phyloP scores from a whole-genome alignment of 176 grass and related monocot genomes.

The Carex cristatella region DNA sequence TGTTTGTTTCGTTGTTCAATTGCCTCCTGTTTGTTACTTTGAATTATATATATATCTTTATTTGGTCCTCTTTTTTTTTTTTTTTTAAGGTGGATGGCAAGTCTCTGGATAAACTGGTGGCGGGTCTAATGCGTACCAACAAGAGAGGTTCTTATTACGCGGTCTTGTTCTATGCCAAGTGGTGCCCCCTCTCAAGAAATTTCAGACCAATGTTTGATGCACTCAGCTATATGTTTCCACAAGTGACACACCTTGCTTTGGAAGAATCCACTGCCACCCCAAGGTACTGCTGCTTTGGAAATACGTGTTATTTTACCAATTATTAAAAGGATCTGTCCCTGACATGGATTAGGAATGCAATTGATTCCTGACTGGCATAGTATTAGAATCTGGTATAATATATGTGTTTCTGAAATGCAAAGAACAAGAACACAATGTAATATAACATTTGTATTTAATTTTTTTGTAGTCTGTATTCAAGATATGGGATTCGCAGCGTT shows the following conservation, averaged over 20 bases:
- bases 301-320: conserved; percentile 7
- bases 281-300: conserved; percentile 28
- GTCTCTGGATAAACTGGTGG: conserved; percentile 4
- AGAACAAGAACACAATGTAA: conserved; percentile 16
- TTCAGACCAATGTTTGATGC: conserved; percentile 51
- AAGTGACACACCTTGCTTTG: conserved; percentile 65
- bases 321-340: background rate
- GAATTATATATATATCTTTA: background rate
- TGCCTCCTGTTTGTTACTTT: background rate
- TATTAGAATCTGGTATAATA: background rate
- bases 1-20: background rate
- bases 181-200: conserved; percentile 73
- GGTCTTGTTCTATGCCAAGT: conserved; percentile 75
- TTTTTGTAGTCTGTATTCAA: conserved; percentile 53
- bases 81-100: conserved; percentile 14
- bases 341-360: background rate
- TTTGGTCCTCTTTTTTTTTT: conserved; percentile 12
- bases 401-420: background rate
- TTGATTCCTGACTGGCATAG: background rate
- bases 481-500: conserved; percentile 59
- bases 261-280: conserved; percentile 66
- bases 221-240: conserved; percentile 83
- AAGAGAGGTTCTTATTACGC: conserved; percentile 2
- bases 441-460: conserved; percentile 22
- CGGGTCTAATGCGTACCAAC: background rate